Evolutionary conservation across 202 grass and related monocot genomes (phyloP).

Genomic region (Saccharum hybrid): DNA sequence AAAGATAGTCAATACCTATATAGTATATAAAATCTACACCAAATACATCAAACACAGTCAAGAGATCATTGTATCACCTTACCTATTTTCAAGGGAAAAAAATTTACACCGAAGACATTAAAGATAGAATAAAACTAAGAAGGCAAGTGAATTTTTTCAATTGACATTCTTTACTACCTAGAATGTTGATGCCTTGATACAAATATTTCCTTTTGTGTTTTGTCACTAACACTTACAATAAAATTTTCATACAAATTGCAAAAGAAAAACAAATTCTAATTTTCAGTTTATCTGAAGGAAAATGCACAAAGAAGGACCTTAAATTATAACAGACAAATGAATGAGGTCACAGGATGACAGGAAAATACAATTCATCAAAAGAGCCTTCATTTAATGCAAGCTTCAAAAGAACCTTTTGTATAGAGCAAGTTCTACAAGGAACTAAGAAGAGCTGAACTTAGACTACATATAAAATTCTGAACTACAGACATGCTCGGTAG

Average conservation of each 20-base stretch:
- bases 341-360: neutral
- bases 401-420: conserved; percentile 4
- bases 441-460: neutral
- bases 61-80: neutral
- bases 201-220: neutral
- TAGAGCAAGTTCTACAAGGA: neutral
- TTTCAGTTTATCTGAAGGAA: neutral
- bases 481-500: neutral
- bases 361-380: neutral
- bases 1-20: neutral
- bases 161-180: neutral
- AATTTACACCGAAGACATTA: neutral
- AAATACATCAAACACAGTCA: neutral
- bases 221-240: neutral
- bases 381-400: neutral
- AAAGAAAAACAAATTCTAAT: neutral
- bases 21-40: neutral
- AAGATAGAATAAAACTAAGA: conserved; percentile 5
- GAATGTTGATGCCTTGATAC: neutral
- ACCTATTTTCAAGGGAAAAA: neutral
- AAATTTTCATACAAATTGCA: neutral
- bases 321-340: neutral
- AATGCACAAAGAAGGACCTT: neutral
- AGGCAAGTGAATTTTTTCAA: conserved; percentile 15
- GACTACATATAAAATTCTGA: neutral